Evolutionary conservation across 768 basidiomycete species (phyloP).

Genomic region (Trametes villosa): DNA sequence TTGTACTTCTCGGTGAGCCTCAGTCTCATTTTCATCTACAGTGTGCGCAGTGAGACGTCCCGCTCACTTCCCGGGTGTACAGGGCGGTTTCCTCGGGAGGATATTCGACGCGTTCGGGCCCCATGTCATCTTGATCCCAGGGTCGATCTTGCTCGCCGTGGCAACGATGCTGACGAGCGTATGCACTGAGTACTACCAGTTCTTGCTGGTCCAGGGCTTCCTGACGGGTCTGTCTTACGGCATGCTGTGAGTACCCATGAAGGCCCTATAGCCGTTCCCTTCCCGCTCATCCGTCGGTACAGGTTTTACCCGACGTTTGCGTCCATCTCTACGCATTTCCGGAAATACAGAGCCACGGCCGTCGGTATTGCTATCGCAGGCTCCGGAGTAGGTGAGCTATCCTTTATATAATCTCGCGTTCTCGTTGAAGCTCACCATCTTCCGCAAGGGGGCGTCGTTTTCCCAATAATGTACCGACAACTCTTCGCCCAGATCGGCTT

Average conservation of each 20-base stretch:
- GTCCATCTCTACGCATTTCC: conserved; percentile 69
- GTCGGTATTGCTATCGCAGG: conserved; percentile 52
- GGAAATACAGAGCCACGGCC: conserved; percentile 68
- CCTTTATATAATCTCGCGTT: no score
- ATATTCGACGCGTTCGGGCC: conserved; percentile 67
- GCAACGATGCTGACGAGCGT: conserved; percentile 67
- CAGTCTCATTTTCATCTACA: not conserved
- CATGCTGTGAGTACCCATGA: conserved; percentile 65
- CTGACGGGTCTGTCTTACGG: conserved; percentile 69
- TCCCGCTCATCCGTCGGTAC: no score
- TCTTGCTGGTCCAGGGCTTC: conserved; percentile 63
- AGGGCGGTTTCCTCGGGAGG: conserved; percentile 68
- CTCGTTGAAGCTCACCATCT: not conserved
- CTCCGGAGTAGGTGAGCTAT: conserved; percentile 19
- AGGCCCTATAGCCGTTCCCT: no score
- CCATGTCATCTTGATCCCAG: conserved; percentile 52
- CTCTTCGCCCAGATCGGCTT: conserved; percentile 63
- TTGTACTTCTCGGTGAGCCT: conserved; percentile 68
- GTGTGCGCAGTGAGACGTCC: no score
- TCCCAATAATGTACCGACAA: conserved; percentile 64
- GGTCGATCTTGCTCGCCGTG: conserved; percentile 51
- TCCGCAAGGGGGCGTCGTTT: conserved; percentile 66
- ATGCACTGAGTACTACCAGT: conserved; percentile 60
- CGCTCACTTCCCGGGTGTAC: conserved; percentile 3
- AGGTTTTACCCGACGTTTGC: conserved; percentile 76